phyloP scores from a whole-genome alignment of 1,139 yeast species.

The Blastobotrys buckinghamii region DNA sequence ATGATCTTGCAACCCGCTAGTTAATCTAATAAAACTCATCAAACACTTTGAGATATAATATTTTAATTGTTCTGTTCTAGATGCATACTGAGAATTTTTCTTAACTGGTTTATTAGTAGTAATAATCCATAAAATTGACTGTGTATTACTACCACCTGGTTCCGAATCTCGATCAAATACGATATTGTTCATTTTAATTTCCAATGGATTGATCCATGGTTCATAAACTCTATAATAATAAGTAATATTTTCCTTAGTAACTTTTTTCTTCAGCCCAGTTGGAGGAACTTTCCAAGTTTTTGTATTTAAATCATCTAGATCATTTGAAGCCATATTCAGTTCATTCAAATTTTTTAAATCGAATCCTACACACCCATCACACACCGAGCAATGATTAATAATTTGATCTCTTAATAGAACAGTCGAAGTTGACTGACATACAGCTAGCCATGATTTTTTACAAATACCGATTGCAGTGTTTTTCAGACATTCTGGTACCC shows the following conservation, averaged over 20 bases:
- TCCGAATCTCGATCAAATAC: not conserved
- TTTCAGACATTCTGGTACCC: not conserved
- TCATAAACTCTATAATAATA: not conserved
- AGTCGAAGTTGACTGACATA: not conserved
- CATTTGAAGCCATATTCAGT: not conserved
- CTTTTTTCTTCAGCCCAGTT: not conserved
- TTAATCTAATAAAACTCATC: not conserved
- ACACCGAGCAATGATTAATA: not conserved
- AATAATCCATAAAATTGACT: not conserved
- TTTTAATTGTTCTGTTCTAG: not conserved
- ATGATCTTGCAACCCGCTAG: not conserved
- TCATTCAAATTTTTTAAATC: not conserved
- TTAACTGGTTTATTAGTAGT: not conserved
- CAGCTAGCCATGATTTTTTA: not conserved
- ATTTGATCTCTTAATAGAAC: not conserved
- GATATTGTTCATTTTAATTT: not conserved
- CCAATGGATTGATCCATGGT: not conserved
- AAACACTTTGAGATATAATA: not conserved
- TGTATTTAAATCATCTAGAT: not conserved
- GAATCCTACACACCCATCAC: constrained; percentile 1
- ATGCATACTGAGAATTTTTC: not conserved
- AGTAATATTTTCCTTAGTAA: not conserved
- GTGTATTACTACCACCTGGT: not conserved
- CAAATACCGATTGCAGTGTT: not conserved
- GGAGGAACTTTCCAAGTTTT: not conserved